phyloP scores from a whole-genome alignment of 225 moss, liverwort and hornwort genomes.

The Straminergon stramineum region DNA sequence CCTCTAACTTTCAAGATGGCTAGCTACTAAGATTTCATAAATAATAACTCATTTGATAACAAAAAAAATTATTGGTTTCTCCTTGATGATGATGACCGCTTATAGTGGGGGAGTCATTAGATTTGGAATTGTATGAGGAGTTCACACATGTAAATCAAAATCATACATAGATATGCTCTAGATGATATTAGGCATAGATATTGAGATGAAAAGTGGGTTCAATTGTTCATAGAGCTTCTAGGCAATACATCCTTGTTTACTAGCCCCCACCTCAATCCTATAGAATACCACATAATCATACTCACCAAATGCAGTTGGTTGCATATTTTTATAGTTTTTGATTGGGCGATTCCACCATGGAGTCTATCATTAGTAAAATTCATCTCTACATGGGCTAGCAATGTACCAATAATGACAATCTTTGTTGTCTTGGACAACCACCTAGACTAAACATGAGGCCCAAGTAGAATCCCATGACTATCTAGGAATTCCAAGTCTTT shows the following conservation, averaged over 20 bases:
- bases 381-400: accelerated
- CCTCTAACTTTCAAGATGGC: not conserved
- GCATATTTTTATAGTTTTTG: not conserved
- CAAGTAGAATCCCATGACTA: not conserved
- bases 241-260: not conserved
- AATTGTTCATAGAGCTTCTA: not conserved
- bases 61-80: not conserved
- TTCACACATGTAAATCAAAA: not conserved
- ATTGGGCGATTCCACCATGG: accelerated
- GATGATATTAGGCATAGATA: not conserved
- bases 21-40: no score
- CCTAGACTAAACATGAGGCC: not conserved
- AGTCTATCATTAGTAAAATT: not conserved
- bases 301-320: accelerated
- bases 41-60: not conserved
- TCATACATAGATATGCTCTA: accelerated
- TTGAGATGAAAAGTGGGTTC: not conserved
- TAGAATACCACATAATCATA: not conserved
- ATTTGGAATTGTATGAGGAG: not conserved
- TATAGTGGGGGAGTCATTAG: accelerated
- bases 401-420: not conserved
- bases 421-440: no score
- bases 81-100: not conserved
- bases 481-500: not conserved
- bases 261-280: accelerated